These are phyloP conservation scores for Harrya chromipes DNA, from an alignment of 768 basidiomycete species.

Conservation along the genomic window DNA sequence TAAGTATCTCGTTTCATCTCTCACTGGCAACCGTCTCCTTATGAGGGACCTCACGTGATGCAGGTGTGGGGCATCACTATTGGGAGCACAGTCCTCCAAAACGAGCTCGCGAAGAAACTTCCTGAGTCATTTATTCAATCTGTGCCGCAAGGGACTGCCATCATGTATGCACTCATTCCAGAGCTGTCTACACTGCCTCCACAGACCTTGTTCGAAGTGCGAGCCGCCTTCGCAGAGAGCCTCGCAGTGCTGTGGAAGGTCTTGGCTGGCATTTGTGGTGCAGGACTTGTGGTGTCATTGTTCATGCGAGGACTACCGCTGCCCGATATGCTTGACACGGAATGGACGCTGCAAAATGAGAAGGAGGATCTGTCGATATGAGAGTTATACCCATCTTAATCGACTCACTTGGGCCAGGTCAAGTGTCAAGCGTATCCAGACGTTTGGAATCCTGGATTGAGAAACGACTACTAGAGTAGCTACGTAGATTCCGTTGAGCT, in stretches of 20 bases:
- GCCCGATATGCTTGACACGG: not conserved
- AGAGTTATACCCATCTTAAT: no score
- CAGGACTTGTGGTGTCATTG: slow-evolving; percentile 5
- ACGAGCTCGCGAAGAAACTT: slow-evolving; percentile 41
- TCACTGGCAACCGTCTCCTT: not conserved
- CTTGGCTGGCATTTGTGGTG: slow-evolving; percentile 33
- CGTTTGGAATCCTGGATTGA: no score
- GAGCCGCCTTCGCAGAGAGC: slow-evolving; percentile 40
- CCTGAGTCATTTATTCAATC: slow-evolving; percentile 36
- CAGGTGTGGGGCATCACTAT: slow-evolving; percentile 52
- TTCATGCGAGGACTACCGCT: slow-evolving; percentile 7
- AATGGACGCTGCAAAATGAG: slow-evolving; percentile 1
- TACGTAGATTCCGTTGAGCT: no score
- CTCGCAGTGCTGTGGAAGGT: slow-evolving; percentile 41
- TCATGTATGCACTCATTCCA: slow-evolving; percentile 48
- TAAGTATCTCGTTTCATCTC: slow-evolving; percentile 8
- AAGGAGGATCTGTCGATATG: no score
- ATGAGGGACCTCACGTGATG: no score
- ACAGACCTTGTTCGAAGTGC: slow-evolving; percentile 35
- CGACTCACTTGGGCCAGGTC: no score
- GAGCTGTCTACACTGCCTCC: slow-evolving; percentile 33
- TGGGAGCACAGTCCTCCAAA: slow-evolving; percentile 48
- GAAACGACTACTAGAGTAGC: no score
- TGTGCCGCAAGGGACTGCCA: slow-evolving; percentile 37
- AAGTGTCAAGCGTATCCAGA: no score